phyloP scores from a whole-genome alignment of 768 basidiomycete species.

The Tulasnella calospora region DNA sequence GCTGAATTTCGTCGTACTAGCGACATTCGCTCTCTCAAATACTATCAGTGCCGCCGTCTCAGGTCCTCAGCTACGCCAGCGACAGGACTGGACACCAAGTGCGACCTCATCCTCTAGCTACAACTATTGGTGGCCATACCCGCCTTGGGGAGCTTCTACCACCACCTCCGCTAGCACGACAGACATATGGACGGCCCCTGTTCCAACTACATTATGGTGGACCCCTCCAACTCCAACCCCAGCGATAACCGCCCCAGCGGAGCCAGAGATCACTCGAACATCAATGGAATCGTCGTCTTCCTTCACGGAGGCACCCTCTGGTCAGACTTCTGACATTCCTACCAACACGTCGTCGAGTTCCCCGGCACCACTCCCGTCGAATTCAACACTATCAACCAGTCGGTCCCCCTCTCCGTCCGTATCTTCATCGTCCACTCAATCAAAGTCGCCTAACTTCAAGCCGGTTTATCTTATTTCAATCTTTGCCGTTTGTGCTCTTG shows the following conservation, averaged over 20 bases:
- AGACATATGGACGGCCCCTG: background rate
- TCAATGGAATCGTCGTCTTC: background rate
- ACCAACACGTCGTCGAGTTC: background rate
- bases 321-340: background rate
- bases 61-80: background rate
- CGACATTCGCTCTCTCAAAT: background rate
- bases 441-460: background rate
- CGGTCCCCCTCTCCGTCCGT: background rate
- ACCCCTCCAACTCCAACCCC: background rate
- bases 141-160: conserved; percentile 16
- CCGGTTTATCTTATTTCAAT: background rate
- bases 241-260: background rate
- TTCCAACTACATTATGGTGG: background rate
- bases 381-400: background rate
- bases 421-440: background rate
- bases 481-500: background rate
- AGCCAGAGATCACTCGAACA: background rate
- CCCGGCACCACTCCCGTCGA: background rate
- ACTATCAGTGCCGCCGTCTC: background rate
- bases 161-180: background rate
- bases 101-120: conserved; percentile 15
- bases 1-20: background rate
- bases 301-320: background rate
- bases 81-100: background rate
- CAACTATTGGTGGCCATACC: conserved; percentile 26